Conservation (phyloP, 1,284 basidiomycete genomes). For the Inonotus hispidus region DNA sequence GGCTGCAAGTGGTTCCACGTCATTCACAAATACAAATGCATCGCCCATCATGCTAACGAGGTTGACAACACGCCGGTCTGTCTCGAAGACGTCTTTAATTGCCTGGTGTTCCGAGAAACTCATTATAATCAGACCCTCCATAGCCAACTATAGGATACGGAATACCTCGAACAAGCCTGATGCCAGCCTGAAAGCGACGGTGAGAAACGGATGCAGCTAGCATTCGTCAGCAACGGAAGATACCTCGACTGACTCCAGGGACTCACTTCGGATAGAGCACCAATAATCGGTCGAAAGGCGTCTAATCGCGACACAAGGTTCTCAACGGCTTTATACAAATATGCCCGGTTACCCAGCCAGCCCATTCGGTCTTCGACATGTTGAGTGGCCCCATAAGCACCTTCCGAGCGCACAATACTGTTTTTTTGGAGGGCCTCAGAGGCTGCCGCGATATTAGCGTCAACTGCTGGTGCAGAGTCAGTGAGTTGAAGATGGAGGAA, state of each 20-base stretch:
- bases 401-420: not conserved
- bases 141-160: too few relatives aligned
- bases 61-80: not conserved
- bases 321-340: not conserved
- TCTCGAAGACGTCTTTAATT: not conserved
- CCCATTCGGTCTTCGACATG: not conserved
- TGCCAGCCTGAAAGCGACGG: not conserved
- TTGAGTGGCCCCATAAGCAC: not conserved
- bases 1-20: not conserved
- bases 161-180: not conserved
- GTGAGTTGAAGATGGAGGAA: too few relatives aligned
- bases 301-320: not conserved
- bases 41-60: not conserved
- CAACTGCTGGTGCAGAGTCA: too few relatives aligned
- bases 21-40: not conserved
- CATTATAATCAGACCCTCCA: too few relatives aligned
- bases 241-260: too few relatives aligned
- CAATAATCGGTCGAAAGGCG: too few relatives aligned
- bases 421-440: not conserved
- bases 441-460: too few relatives aligned
- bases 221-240: not conserved
- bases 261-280: not conserved
- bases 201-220: constrained; percentile 1
- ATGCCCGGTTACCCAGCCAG: not conserved
- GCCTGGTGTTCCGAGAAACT: not conserved